Evolutionary conservation across 805 yeast species (phyloP).

Genomic region (Starmerella stigmatis): DNA sequence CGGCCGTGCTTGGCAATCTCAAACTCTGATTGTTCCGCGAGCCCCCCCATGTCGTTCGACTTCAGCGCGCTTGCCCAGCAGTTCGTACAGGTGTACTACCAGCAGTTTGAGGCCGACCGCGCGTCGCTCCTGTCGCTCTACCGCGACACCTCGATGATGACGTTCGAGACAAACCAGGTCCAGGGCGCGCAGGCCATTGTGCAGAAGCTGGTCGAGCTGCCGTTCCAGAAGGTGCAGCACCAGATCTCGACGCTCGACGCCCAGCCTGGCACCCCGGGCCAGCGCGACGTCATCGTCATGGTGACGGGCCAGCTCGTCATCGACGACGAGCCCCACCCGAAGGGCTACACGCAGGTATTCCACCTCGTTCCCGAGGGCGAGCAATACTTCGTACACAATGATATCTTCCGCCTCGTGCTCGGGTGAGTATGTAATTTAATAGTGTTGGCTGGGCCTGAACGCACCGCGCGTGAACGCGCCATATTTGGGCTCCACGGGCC

Average conservation of each 20-base stretch:
- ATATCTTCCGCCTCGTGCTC: slow-evolving; percentile 70
- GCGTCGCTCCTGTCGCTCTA: slow-evolving; percentile 83
- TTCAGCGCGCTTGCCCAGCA: slow-evolving; percentile 41
- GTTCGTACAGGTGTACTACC: slow-evolving; percentile 89
- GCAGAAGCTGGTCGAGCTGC: slow-evolving; percentile 79
- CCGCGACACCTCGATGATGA: slow-evolving; percentile 95
- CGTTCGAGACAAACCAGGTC: slow-evolving; percentile 86
- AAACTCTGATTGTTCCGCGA: neutral
- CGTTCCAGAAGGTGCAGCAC: slow-evolving; percentile 88
- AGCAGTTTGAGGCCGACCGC: slow-evolving; percentile 89
- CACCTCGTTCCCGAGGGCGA: slow-evolving; percentile 88
- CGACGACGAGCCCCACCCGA: slow-evolving; percentile 92
- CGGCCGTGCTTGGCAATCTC: too few species aligned
- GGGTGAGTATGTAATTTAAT: slow-evolving; percentile 10
- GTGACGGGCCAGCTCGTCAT: slow-evolving; percentile 90
- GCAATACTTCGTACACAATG: slow-evolving; percentile 90
- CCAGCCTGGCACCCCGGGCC: slow-evolving; percentile 88
- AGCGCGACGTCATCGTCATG: slow-evolving; percentile 84
- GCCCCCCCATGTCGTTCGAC: slow-evolving; percentile 24
- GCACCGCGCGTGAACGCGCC: too few species aligned
- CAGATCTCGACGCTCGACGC: slow-evolving; percentile 92
- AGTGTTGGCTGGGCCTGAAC: too few species aligned
- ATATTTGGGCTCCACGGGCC: too few species aligned
- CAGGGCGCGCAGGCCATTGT: slow-evolving; percentile 92
- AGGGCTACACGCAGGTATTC: slow-evolving; percentile 94